Base-by-base conservation (phyloP, 345 rosid genomes). In the Excoecaria agallocha region DNA sequence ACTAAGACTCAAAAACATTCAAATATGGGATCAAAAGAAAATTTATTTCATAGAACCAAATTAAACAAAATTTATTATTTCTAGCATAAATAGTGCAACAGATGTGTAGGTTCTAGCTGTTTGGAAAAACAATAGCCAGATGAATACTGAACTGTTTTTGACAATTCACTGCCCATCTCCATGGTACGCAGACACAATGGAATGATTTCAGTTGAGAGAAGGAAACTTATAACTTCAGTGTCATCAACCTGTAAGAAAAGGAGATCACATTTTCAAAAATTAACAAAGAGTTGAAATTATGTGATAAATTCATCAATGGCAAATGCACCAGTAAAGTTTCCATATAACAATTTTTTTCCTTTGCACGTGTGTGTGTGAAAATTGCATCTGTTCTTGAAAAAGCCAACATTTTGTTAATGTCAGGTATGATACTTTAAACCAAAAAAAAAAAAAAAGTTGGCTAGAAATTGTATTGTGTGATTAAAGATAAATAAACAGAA, bases 81-180 rank as follows among this genome's bases (percentile, higher is more conserved):
- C 46, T 43, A 43, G 46, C 46, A 43, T 43, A 43, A 50, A 74
- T 22, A 3, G 77, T 22, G 56, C n/a, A n/a, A 60, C 25, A 60
- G 4, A 59, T 2, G 25, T 30, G 37, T 59, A 51, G 51, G 16
- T 46, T 59, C 45, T 54, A 76, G 1, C 64, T 50, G 45, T 50
- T 16, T 59, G 62, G 56, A 17, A 35, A 8, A 65, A 8, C 15
- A 45, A 46, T 54, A 16, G 69, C 6, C 68, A 67, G 68, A 73
- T 48, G 20, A 79, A 72, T 62, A 84, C 94, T 83, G 76, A 86
- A 92, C 99, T 64, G 99, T 95, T 88, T 95, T 95, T 5, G 99
- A 93, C 77, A 95, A 85, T 78, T 95, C 99, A 68, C 97, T 93
- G 55, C 99, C 99, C 98, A 93, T 91, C 81, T 93, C 99, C 99